phyloP scores from a whole-genome alignment of 495 filamentous ascomycete species.

The Neurospora sp. region DNA sequence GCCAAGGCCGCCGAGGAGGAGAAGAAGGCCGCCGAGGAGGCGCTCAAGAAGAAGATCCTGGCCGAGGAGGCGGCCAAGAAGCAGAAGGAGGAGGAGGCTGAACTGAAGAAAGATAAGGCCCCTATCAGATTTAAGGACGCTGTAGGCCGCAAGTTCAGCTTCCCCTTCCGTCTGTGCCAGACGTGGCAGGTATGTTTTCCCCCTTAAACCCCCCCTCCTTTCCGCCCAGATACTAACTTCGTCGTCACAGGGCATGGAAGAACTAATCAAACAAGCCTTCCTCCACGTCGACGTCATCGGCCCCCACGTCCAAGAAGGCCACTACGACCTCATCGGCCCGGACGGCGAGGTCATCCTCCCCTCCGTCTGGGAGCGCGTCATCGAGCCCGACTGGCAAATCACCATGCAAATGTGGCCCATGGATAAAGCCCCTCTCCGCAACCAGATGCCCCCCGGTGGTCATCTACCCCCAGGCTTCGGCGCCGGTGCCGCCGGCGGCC shows the following conservation, averaged over 20 bases:
- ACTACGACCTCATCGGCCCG: constrained; percentile 76
- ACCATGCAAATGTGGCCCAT: constrained; percentile 98
- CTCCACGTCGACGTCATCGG: constrained; percentile 74
- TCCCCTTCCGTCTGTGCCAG: constrained; percentile 69
- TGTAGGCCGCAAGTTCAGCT: constrained; percentile 75
- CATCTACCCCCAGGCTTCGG: constrained; percentile 1
- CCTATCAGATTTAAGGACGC: constrained; percentile 82
- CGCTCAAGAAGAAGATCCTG: constrained; percentile 33
- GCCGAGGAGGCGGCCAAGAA: constrained; percentile 26
- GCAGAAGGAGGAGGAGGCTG: constrained; percentile 43
- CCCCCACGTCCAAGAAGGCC: constrained; percentile 70
- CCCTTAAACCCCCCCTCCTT: not conserved
- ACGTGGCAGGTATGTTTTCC: constrained; percentile 65
- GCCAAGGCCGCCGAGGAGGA: constrained; percentile 22
- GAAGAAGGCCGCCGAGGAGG: constrained; percentile 34
- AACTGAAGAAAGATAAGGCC: constrained; percentile 39
- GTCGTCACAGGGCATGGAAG: constrained; percentile 61
- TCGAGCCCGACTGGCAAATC: constrained; percentile 81
- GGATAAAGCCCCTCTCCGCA: constrained; percentile 26
- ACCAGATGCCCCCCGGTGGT: constrained; percentile 11
- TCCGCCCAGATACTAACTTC: not conserved
- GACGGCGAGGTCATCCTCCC: constrained; percentile 84
- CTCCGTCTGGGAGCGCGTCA: constrained; percentile 74
- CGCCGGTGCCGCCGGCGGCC: not conserved
- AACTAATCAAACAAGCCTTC: constrained; percentile 80